Evolutionary conservation across 306 rosid species (phyloP).

Genomic region (Leucaena leucocephala): DNA sequence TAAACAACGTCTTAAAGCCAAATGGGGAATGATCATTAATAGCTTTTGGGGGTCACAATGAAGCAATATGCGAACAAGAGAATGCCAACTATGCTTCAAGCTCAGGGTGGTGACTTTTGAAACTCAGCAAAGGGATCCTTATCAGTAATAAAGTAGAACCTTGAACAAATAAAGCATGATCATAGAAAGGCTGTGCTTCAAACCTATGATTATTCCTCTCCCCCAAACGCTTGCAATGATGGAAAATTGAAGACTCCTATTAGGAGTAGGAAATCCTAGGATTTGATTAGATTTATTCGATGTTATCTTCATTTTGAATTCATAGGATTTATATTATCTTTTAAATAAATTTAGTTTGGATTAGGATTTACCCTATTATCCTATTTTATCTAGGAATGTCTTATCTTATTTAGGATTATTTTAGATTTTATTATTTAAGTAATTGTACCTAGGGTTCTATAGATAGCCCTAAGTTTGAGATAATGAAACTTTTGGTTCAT

Average conservation of each 20-base stretch:
- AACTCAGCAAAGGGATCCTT: neutral
- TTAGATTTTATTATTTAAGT: neutral
- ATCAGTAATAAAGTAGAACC: neutral
- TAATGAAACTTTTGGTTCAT: no score
- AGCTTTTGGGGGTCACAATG: neutral
- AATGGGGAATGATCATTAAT: neutral
- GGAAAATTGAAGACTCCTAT: neutral
- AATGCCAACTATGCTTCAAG: neutral
- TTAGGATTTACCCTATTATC: neutral
- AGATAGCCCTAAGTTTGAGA: no score
- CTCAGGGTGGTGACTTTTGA: slow-evolving; percentile 1
- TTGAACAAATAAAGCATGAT: slow-evolving; percentile 2
- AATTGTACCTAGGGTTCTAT: neutral
- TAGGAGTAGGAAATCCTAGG: neutral
- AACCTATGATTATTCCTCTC: neutral
- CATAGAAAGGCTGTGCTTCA: neutral
- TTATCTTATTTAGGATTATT: neutral
- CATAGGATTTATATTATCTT: neutral
- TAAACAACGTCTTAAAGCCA: neutral
- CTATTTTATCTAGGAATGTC: neutral
- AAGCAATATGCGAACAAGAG: neutral
- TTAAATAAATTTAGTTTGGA: neutral
- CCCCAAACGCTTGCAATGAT: neutral
- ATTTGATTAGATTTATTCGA: neutral
- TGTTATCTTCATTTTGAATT: neutral